A percentile compares a stretch with the other conserved stretches of the same genome.
Conservation (phyloP, 768 basidiomycete species). For the Saitozyma sp. region DNA sequence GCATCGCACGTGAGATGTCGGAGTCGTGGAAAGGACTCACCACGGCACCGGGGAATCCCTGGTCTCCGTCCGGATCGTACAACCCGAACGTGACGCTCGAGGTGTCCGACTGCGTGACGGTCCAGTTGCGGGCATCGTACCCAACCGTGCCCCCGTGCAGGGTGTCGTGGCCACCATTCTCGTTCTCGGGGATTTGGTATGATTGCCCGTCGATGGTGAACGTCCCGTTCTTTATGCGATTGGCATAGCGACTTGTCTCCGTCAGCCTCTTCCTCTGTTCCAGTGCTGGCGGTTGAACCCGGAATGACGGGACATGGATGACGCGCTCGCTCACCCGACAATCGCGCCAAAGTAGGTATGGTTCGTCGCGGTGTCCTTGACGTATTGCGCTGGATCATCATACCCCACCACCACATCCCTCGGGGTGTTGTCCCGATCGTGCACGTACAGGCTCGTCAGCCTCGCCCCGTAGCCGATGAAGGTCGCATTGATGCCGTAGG, state of each 20-base stretch:
- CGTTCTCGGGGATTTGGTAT: slow-evolving; percentile 32
- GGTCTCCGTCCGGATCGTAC: slow-evolving; percentile 57
- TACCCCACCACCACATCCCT: slow-evolving; percentile 63
- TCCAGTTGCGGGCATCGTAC: slow-evolving; percentile 66
- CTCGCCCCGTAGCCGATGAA: slow-evolving; percentile 64
- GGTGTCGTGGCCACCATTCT: slow-evolving; percentile 57
- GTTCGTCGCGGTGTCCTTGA: slow-evolving; percentile 21
- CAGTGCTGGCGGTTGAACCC: too few relatives aligned
- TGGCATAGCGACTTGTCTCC: slow-evolving; percentile 56
- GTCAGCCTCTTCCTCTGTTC: neutral
- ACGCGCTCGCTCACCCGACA: slow-evolving; percentile 26
- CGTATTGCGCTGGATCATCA: slow-evolving; percentile 58
- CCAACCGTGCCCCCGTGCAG: slow-evolving; percentile 63
- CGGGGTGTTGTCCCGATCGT: slow-evolving; percentile 58
- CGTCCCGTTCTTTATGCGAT: slow-evolving; percentile 32
- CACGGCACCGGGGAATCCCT: slow-evolving; percentile 61
- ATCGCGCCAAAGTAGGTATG: slow-evolving; percentile 30
- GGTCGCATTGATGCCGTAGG: slow-evolving; percentile 57
- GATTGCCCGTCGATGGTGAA: slow-evolving; percentile 24
- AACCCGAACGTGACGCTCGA: slow-evolving; percentile 62
- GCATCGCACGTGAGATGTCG: neutral
- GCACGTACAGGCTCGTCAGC: slow-evolving; percentile 62
- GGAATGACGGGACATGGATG: too few relatives aligned
- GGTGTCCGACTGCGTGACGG: slow-evolving; percentile 54
- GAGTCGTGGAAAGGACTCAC: slow-evolving; percentile 12